These are phyloP conservation scores for Podospora appendiculata DNA, from an alignment of 495 filamentous ascomycete species.

Conservation along the genomic window DNA sequence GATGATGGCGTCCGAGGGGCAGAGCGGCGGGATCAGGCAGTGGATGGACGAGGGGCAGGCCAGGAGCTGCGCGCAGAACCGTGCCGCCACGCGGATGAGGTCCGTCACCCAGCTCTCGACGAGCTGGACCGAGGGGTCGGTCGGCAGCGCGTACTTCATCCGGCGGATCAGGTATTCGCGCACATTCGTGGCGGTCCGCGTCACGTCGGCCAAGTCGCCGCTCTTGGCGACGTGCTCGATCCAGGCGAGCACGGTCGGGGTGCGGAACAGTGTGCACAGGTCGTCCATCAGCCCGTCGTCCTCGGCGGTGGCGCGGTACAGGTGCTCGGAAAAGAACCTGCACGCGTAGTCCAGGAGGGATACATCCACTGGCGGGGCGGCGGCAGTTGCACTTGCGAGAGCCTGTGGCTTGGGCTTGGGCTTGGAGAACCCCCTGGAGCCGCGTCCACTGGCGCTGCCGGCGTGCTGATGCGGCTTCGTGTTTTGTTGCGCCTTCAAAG, in stretches of 20 bases:
- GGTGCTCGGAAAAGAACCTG: slow-evolving; percentile 21
- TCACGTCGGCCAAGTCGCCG: slow-evolving; percentile 10
- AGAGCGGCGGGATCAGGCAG: slow-evolving; percentile 23
- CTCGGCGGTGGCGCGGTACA: slow-evolving; percentile 10
- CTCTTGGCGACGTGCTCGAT: slow-evolving; percentile 20
- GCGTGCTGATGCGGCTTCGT: no score
- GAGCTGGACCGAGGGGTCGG: slow-evolving; percentile 9
- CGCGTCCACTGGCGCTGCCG: no score
- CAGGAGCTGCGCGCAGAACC: slow-evolving; percentile 21
- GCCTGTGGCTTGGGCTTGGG: neutral
- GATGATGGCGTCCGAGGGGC: slow-evolving; percentile 21
- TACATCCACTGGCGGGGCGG: neutral
- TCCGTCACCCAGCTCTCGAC: slow-evolving; percentile 24
- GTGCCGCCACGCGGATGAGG: slow-evolving; percentile 24
- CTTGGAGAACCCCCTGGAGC: slow-evolving; percentile 11
- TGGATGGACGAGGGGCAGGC: slow-evolving; percentile 26
- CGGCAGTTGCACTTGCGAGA: slow-evolving; percentile 1
- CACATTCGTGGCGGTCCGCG: slow-evolving; percentile 18
- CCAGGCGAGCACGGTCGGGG: slow-evolving; percentile 18
- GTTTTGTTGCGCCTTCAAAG: no score
- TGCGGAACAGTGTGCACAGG: slow-evolving; percentile 13
- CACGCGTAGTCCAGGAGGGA: slow-evolving; percentile 20
- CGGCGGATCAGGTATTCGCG: slow-evolving; percentile 17
- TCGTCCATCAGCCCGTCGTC: slow-evolving; percentile 9
- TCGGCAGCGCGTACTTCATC: slow-evolving; percentile 15